Evolutionary conservation across 192 early-diverging fungal species (phyloP), one percentile per base, ranked within the genome.

Genomic region (Globomyces pollinis-pini): DNA sequence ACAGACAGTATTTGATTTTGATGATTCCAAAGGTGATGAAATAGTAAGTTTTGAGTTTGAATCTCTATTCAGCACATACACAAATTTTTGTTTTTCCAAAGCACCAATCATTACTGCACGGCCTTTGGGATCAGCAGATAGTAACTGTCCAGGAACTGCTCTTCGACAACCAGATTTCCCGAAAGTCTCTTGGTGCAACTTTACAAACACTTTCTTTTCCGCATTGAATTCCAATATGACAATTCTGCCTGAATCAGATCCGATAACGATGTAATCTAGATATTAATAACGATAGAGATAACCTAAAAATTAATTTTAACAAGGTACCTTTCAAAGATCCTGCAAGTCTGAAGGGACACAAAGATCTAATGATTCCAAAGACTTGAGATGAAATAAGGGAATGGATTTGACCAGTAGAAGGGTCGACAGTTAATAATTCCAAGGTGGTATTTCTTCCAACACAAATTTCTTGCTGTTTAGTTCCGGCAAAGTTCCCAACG

Each of bases 11-110:
- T 86, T 74, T 8, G 86, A 66, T 64, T 88, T 89, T 73, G 91
- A 87, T 11, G 95, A 92, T 66, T 98, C 95, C 51, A 99, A 65
- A 8, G 97, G 97, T 45, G 97, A 99, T 41, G 90, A 93, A 43
- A 99, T 87, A 13, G 88, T 86, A 2, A 96, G 62, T 32, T 81
- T 76, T 1, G 86, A 86, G 0, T 88, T 78, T 0, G 86, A 72
- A 68, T 98, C 96, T 55, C 95, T 84, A 68, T 95, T 97, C 36
- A 99, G 67, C 50, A 99, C 93, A 45, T 99, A 99, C 1, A 95
- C 94, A 0, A 99, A 78, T 65, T 95, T 99, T 21, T 91, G 84
- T 61, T 93, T 90, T 67, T 99, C 97, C 44, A 92, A 68, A 0
- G 89, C 91, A 30, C 82, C 93, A 38, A 98, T 88, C 90, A 97